Percentiles rank a stretch among this genome's conserved stretches.
These are phyloP conservation scores for Boletus smithii DNA, from an alignment of 1,284 basidiomycete species.

Conservation along the genomic window DNA sequence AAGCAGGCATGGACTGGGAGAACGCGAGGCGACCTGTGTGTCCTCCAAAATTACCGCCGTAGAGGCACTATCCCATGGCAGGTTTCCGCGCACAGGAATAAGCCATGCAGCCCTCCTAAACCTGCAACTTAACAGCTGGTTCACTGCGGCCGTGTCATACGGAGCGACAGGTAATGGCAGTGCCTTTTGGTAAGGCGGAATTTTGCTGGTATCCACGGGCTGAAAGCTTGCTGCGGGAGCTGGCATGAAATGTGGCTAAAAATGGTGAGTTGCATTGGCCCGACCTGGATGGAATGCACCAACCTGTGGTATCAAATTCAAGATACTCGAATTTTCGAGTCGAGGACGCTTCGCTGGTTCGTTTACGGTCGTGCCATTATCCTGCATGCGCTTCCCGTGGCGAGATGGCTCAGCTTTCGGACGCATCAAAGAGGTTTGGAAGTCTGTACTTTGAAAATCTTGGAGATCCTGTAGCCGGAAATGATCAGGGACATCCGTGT, in stretches of 20 bases:
- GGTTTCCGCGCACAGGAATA: conserved; percentile 55
- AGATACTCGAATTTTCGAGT: conserved; percentile 17
- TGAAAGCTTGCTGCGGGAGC: conserved; percentile 17
- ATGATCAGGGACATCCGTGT: conserved; percentile 32
- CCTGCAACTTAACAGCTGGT: conserved; percentile 26
- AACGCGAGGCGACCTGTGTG: conserved; percentile 11
- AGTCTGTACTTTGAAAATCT: conserved; percentile 38
- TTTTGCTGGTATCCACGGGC: conserved; percentile 21
- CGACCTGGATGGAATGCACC: conserved; percentile 2
- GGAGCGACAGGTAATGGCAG: conserved; percentile 43
- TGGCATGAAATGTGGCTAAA: conserved; percentile 32
- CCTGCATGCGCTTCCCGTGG: conserved; percentile 18
- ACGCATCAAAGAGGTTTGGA: conserved; percentile 7
- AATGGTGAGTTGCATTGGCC: conserved; percentile 11
- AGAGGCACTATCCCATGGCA: conserved; percentile 51
- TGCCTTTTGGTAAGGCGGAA: conserved; percentile 24
- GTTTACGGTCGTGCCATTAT: conserved; percentile 1
- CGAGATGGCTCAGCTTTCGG: not conserved
- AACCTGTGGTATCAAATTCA: conserved; percentile 30
- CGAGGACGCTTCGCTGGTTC: conserved; percentile 20
- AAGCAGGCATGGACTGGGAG: conserved; percentile 18
- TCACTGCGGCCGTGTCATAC: conserved; percentile 34
- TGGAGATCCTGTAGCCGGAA: conserved; percentile 39
- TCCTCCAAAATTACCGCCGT: conserved; percentile 41
- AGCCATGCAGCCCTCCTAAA: conserved; percentile 55